Evolutionary conservation across 2,329 filamentous ascomycete genomes (phyloP).

Genomic region (Fusarium sp.): DNA sequence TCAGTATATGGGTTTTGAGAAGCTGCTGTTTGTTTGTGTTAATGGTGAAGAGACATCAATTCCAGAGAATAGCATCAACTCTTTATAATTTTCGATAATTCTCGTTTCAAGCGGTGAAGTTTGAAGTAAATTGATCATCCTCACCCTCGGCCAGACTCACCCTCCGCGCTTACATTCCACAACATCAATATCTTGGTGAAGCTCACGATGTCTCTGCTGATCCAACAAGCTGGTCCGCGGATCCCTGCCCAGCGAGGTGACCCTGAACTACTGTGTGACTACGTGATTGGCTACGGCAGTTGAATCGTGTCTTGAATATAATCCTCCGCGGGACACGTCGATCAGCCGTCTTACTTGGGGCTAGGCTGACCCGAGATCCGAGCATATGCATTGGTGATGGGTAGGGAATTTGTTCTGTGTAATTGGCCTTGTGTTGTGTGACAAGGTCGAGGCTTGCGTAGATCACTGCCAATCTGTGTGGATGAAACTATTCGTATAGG

Average conservation of each 20-base stretch:
- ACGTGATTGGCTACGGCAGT: neutral
- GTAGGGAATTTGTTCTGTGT: neutral
- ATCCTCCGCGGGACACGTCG: neutral
- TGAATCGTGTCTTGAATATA: neutral
- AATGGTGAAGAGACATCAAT: neutral
- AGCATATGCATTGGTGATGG: neutral
- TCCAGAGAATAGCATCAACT: neutral
- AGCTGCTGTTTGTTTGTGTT: neutral
- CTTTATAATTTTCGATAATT: neutral
- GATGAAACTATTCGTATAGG: neutral
- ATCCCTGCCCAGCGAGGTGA: neutral
- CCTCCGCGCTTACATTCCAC: neutral
- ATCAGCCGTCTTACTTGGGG: neutral
- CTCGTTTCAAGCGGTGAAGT: neutral
- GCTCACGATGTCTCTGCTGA: neutral
- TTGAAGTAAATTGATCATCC: neutral
- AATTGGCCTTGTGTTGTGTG: neutral
- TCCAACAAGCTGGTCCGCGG: neutral
- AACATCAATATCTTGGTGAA: neutral
- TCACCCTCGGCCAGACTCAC: neutral
- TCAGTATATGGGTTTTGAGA: neutral
- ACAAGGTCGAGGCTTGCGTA: neutral
- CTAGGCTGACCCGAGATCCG: neutral
- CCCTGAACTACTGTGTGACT: too few species aligned
- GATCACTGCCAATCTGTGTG: neutral